A percentile compares a stretch with the other conserved stretches of the same genome.
Conservation (phyloP, 1,284 basidiomycete species). For the Apiotrichum gamsii region DNA sequence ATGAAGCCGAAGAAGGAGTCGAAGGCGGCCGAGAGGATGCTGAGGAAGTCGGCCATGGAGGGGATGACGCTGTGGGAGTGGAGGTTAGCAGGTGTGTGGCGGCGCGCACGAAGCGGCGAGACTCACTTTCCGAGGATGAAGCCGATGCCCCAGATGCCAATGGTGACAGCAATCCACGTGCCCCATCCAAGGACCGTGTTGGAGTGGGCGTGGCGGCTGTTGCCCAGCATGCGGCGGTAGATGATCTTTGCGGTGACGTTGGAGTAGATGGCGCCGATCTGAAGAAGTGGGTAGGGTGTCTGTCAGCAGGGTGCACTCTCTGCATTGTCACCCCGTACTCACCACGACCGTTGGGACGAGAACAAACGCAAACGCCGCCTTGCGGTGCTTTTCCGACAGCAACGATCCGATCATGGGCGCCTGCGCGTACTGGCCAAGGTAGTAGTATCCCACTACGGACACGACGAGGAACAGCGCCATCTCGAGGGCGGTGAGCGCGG, state of each 20-base stretch:
- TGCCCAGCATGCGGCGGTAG: slow-evolving; percentile 45
- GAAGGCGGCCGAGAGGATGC: slow-evolving; percentile 42
- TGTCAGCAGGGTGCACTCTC: no score
- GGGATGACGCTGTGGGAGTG: slow-evolving; percentile 32
- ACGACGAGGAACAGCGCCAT: slow-evolving; percentile 58
- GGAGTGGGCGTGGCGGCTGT: slow-evolving; percentile 52
- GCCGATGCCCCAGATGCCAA: slow-evolving; percentile 55
- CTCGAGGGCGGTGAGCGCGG: slow-evolving; percentile 53
- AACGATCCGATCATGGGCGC: slow-evolving; percentile 44
- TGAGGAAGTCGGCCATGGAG: slow-evolving; percentile 50
- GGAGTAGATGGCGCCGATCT: slow-evolving; percentile 44
- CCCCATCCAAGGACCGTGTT: slow-evolving; percentile 59
- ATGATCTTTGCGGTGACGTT: slow-evolving; percentile 41
- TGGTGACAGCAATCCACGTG: slow-evolving; percentile 56
- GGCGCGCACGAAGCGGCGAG: no score
- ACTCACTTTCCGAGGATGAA: slow-evolving; percentile 56
- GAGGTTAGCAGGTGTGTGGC: background rate
- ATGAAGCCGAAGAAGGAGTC: slow-evolving; percentile 46
- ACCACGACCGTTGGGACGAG: slow-evolving; percentile 38
- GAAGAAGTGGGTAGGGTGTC: no score
- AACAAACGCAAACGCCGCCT: slow-evolving; percentile 49
- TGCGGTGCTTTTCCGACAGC: slow-evolving; percentile 50
- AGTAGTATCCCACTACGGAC: slow-evolving; percentile 58
- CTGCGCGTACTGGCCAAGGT: slow-evolving; percentile 41
- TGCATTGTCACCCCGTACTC: no score